Base-by-base conservation (phyloP, 2,329 filamentous ascomycete genomes). In the Purpureocillium lavendulum region DNA sequence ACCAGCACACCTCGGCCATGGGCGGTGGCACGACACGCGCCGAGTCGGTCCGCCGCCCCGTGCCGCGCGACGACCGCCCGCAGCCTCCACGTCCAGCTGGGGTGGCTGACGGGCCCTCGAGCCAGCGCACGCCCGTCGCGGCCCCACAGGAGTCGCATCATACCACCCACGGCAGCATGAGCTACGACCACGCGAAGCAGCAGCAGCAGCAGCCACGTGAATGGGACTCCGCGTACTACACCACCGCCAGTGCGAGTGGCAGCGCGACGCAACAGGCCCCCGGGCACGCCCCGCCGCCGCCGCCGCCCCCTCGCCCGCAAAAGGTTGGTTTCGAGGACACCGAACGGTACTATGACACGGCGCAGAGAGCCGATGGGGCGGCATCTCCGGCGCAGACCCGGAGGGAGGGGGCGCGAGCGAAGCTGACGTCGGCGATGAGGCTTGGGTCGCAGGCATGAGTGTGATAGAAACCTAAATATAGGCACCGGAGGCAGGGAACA, bases 321-420 rank as follows among this genome's bases (percentile, higher is more conserved):
- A 64, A 64, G 49, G 52, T 62, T 15, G 57, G 55, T 33, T 44
- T 60, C 12, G 57, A 58, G n/a, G 59, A 63, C 16, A 36, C 50
- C 2, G 59, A 62, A 40, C 43, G 50, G 2, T 62, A 55, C 40
- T 58, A 61, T 21, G 57, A 62, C 12, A 33, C 48, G 3, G 41
- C 46, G 32, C 47, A 57, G 4, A 41, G 49, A 13, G 38, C 21
- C 4, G 51, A 51, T 26, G 21, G 28, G 10, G 14, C 13, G 4
- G 7, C 4, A 42, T 47, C 3, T 33, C 40, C 21, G 5, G 21
- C 6, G 6, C 21, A 26, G 7, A 41, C 45, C 11, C 44, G 48
- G 1, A 52, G 53, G 38, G 58, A 62, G 33, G 56, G 58, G 17
- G 52, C 58, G 9, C 45, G 59, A 40, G 53, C 60, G 43, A 50